Conservation (phyloP, 2,329 filamentous ascomycete species). For the Zymoseptoria brevis region DNA sequence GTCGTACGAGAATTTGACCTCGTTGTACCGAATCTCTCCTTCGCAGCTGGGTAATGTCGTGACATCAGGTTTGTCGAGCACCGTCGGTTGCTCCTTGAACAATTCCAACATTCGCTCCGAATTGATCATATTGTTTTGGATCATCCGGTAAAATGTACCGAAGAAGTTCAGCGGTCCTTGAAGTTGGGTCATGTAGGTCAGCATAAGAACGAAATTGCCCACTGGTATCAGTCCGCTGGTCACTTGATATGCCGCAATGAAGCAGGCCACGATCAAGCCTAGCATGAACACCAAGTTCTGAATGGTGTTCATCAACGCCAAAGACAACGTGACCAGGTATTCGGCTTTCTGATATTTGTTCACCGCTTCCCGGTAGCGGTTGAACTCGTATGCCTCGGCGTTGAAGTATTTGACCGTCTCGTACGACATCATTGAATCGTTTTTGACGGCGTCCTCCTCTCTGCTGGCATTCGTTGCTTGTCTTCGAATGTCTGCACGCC, state of each 20-base stretch:
- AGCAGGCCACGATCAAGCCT: constrained; percentile 59
- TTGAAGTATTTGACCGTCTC: constrained; percentile 67
- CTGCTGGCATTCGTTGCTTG: constrained; percentile 92
- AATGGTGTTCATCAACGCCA: constrained; percentile 53
- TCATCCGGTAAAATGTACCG: constrained; percentile 90
- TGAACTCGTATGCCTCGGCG: constrained; percentile 51
- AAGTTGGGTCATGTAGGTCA: constrained; percentile 68
- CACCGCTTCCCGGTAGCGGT: constrained; percentile 50
- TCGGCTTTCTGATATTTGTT: constrained; percentile 50
- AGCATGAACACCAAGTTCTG: constrained; percentile 58
- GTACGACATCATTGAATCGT: constrained; percentile 97
- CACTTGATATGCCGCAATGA: constrained; percentile 63
- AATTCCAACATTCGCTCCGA: constrained; percentile 90
- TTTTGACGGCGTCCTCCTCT: constrained; percentile 96
- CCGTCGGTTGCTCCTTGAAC: constrained; percentile 91
- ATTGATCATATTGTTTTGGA: constrained; percentile 95
- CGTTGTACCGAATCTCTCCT: constrained; percentile 77
- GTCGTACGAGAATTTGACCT: constrained; percentile 89
- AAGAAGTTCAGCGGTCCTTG: constrained; percentile 66
- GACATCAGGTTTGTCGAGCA: constrained; percentile 67
- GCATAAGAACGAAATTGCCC: constrained; percentile 61
- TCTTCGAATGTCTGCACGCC: constrained; percentile 79
- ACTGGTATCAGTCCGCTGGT: constrained; percentile 52
- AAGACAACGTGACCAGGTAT: constrained; percentile 48
- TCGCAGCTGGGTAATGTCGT: constrained; percentile 57